Conservation (phyloP, 345 rosid genomes). For the Anacardium occidentale region DNA sequence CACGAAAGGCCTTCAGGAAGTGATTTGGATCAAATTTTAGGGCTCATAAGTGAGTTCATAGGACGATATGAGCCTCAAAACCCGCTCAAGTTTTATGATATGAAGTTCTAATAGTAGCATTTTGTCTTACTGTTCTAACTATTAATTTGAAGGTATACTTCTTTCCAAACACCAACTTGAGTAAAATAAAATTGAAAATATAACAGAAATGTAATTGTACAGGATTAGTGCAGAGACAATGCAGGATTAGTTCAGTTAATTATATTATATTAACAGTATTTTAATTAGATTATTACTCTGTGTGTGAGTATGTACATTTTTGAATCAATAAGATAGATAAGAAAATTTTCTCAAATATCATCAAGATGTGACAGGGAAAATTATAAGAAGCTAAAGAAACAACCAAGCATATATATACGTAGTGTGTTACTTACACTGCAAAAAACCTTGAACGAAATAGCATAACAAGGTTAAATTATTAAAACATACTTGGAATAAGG, state of each 20-base stretch:
- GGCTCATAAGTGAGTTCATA: constrained; percentile 19
- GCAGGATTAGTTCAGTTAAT: too few relatives aligned
- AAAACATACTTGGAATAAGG: not conserved
- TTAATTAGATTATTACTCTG: too few relatives aligned
- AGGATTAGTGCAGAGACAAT: too few relatives aligned
- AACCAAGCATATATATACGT: not conserved
- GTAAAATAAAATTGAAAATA: not conserved
- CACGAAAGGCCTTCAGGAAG: not conserved
- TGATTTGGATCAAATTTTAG: not conserved
- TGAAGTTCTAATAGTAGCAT: not conserved
- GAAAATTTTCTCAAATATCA: too few relatives aligned
- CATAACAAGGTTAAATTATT: not conserved
- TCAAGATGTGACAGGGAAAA: too few relatives aligned
- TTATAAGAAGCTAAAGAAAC: not conserved
- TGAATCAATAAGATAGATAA: too few relatives aligned
- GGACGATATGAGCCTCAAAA: constrained; percentile 13
- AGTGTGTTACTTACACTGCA: not conserved
- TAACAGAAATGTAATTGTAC: too few relatives aligned
- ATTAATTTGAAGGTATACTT: too few relatives aligned
- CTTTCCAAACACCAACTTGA: not conserved
- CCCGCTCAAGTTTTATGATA: not conserved
- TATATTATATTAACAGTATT: too few relatives aligned
- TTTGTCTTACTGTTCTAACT: not conserved
- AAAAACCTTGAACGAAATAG: not conserved
- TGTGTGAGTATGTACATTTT: too few relatives aligned